Evolutionary conservation across 1,139 yeast genomes (phyloP).

Genomic region (Yamadazyma aaseri): DNA sequence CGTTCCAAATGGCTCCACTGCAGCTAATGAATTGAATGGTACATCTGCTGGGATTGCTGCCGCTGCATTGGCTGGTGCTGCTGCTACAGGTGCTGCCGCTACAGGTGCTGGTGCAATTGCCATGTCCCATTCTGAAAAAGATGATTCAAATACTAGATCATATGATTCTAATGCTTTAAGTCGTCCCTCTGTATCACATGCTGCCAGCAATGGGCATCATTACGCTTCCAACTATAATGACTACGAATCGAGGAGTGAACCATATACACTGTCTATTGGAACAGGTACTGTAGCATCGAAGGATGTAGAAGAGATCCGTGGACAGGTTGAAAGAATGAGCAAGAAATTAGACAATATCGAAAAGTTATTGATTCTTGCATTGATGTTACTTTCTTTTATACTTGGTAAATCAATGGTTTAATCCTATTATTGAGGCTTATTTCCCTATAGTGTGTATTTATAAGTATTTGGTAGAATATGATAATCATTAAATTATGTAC

Average conservation of each 20-base stretch:
- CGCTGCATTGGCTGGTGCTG: conserved; percentile 12
- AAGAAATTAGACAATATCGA: conserved; percentile 18
- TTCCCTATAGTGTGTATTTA: no score
- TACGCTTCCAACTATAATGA: neutral
- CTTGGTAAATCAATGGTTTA: conserved; percentile 18
- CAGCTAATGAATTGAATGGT: conserved; percentile 4
- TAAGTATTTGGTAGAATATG: no score
- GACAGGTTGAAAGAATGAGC: conserved; percentile 12
- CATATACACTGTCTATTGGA: neutral
- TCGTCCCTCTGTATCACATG: neutral
- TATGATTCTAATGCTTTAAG: neutral
- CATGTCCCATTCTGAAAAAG: conserved; percentile 2
- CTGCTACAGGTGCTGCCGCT: conserved; percentile 11
- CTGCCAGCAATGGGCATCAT: neutral
- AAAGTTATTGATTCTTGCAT: conserved; percentile 15
- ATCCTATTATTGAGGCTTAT: neutral
- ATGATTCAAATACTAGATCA: neutral
- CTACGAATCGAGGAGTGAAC: neutral
- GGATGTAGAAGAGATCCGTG: conserved; percentile 11
- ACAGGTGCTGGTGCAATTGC: conserved; percentile 10
- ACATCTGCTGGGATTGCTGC: conserved; percentile 6
- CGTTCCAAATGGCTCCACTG: conserved; percentile 17
- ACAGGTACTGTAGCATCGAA: conserved; percentile 2
- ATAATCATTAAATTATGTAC: no score
- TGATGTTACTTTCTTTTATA: conserved; percentile 18